Evolutionary conservation across 495 filamentous ascomycete genomes (phyloP), one percentile per base, ranked within the genome.

Genomic region (Podospora fimiseda): DNA sequence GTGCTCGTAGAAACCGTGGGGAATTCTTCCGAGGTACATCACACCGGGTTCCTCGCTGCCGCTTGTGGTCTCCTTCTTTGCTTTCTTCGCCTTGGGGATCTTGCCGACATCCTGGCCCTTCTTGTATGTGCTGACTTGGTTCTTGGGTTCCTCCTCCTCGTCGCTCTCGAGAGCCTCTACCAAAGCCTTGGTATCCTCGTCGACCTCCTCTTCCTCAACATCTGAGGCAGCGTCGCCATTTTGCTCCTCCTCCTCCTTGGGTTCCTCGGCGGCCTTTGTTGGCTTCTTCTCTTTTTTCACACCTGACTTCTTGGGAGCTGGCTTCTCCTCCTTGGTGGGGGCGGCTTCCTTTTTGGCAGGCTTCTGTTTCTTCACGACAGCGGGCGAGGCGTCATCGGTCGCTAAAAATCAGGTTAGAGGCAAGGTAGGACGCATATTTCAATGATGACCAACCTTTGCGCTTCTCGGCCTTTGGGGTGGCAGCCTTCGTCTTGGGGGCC

Each of bases 1-100:
- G 64, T 89, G 81, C 72, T 97, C 94, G 76, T 90, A 96, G 79
- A 98, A 97, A 70, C 94, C 93, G 57, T 82, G 92, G 18, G 92
- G 92, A 45, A 96, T 86, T 47, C 88, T 87, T 36, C 88, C 90
- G 60, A 98, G 74, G 69, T 95, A 96, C 60, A 96, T 76, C 37
- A 92, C 83, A 21, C 91, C 90, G 1, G 86, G 86, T 42, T 80
- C 81, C 22, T 75, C 75, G 49, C 67, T 64, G 41, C 58, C 60
- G 3, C 57, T 53, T 53, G 39, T 36, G 44, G 55, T 9, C 18
- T 43, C 24, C 48, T 57, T 58, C 50, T 66, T 62, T 24, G 57
- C 51, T 68, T 84, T 78, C 47, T 64, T 60, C 57, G 84, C 79
- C 67, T 85, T 82, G 49, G 80, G 80, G 47, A 73, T 63, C 51